phyloP scores from a whole-genome alignment of 495 filamentous ascomycete species.

The Daldinia decipiens region DNA sequence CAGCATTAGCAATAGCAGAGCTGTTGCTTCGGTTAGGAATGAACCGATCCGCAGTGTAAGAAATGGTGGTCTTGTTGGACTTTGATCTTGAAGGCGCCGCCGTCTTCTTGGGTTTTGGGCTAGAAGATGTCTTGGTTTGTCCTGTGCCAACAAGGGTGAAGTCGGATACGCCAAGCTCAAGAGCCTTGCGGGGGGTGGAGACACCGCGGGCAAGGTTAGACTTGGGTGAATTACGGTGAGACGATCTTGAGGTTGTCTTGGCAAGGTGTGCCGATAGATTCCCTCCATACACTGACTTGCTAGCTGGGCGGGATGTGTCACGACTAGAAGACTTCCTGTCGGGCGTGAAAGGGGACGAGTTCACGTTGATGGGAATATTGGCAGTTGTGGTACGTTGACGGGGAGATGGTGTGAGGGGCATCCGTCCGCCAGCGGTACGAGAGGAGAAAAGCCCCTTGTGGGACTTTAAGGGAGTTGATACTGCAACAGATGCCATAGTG shows the following conservation, averaged over 20 bases:
- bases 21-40: slow-evolving; percentile 92
- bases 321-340: slow-evolving; percentile 63
- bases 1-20: slow-evolving; percentile 83
- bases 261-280: slow-evolving; percentile 80
- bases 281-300: slow-evolving; percentile 76
- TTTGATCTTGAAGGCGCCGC: slow-evolving; percentile 67
- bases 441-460: slow-evolving; percentile 92
- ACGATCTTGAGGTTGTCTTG: slow-evolving; percentile 67
- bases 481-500: slow-evolving; percentile 86
- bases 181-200: slow-evolving; percentile 74
- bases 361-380: slow-evolving; percentile 62
- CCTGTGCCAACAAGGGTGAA: slow-evolving; percentile 89
- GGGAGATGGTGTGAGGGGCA: slow-evolving; percentile 94
- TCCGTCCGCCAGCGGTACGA: slow-evolving; percentile 91
- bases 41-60: slow-evolving; percentile 91
- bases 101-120: slow-evolving; percentile 68
- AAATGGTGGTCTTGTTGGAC: slow-evolving; percentile 80
- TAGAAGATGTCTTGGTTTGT: slow-evolving; percentile 74
- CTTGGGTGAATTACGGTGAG: slow-evolving; percentile 84
- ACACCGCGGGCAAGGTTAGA: slow-evolving; percentile 85
- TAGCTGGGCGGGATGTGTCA: slow-evolving; percentile 61
- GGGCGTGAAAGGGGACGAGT: slow-evolving; percentile 82
- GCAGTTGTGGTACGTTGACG: slow-evolving; percentile 59
- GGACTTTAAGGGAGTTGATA: slow-evolving; percentile 93
- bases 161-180: slow-evolving; percentile 94